Evolutionary conservation across 1,139 yeast genomes (phyloP).

Genomic region (Yamadazyma oceani): DNA sequence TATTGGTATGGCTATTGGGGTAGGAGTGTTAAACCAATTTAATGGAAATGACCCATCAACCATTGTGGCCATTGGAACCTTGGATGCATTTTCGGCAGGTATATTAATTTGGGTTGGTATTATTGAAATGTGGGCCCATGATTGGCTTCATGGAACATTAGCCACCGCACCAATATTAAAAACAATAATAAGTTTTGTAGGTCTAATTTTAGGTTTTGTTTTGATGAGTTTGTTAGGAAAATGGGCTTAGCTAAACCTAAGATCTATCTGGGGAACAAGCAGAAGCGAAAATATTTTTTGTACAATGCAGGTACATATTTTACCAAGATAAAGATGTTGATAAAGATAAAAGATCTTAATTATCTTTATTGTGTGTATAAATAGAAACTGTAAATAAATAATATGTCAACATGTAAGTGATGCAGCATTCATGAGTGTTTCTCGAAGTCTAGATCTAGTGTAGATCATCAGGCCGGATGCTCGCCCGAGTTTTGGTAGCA

Average conservation of each 20-base stretch:
- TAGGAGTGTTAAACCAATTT: constrained; percentile 25
- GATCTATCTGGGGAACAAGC: too few species aligned
- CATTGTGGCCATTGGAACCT: constrained; percentile 31
- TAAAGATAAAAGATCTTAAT: too few species aligned
- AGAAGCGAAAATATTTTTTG: too few species aligned
- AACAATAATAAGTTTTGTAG: constrained; percentile 20
- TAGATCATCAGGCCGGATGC: too few species aligned
- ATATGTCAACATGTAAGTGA: too few species aligned
- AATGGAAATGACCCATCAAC: constrained; percentile 32
- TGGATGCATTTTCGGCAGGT: constrained; percentile 38
- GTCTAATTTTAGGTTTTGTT: constrained; percentile 31
- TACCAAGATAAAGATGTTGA: too few species aligned
- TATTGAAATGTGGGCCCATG: constrained; percentile 34
- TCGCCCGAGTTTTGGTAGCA: too few species aligned
- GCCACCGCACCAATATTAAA: constrained; percentile 21
- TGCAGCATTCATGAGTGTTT: too few species aligned
- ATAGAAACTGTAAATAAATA: too few species aligned
- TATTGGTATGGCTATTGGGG: constrained; percentile 30
- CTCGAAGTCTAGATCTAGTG: too few species aligned
- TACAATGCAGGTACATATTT: too few species aligned
- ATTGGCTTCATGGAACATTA: constrained; percentile 32
- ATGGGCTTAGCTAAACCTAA: constrained; percentile 39
- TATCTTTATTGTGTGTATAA: too few species aligned
- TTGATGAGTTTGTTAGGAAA: constrained; percentile 42
- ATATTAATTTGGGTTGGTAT: constrained; percentile 35